Conservation (phyloP, 192 early-diverging fungal genomes). For the Entomortierella beljakovae region DNA sequence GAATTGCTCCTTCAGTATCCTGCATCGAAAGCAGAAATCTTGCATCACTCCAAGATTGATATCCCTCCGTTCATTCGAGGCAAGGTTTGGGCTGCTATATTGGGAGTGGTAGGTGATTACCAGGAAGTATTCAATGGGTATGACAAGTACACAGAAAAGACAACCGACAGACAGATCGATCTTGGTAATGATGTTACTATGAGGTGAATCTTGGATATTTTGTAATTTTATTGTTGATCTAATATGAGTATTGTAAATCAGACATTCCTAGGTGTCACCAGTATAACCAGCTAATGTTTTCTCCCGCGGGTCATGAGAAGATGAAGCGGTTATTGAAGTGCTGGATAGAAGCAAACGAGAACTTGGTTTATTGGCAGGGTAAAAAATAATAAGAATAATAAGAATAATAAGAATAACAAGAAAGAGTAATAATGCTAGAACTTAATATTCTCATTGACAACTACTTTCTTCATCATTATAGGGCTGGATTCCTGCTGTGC, state of each 20-base stretch:
- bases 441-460: not conserved
- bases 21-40: conserved; percentile 63
- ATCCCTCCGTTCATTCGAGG: conserved; percentile 72
- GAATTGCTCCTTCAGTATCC: conserved; percentile 69
- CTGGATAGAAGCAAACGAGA: conserved; percentile 68
- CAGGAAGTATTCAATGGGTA: conserved; percentile 61
- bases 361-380: conserved; percentile 88
- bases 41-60: conserved; percentile 70
- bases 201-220: too few species aligned
- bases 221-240: not conserved
- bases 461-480: conserved; percentile 23
- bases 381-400: not conserved
- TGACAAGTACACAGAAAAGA: conserved; percentile 64
- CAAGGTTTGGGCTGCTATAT: conserved; percentile 74
- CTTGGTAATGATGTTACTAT: conserved; percentile 17
- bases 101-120: conserved; percentile 68
- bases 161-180: conserved; percentile 69
- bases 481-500: conserved; percentile 82
- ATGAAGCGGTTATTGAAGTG: conserved; percentile 69
- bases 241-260: conserved; percentile 2
- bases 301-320: conserved; percentile 70
- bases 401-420: too few species aligned
- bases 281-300: conserved; percentile 72
- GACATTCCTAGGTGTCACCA: conserved; percentile 78
- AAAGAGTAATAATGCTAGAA: not conserved